Evolutionary conservation across 2,329 filamentous ascomycete genomes (phyloP).

Genomic region (Cordyceps militaris): DNA sequence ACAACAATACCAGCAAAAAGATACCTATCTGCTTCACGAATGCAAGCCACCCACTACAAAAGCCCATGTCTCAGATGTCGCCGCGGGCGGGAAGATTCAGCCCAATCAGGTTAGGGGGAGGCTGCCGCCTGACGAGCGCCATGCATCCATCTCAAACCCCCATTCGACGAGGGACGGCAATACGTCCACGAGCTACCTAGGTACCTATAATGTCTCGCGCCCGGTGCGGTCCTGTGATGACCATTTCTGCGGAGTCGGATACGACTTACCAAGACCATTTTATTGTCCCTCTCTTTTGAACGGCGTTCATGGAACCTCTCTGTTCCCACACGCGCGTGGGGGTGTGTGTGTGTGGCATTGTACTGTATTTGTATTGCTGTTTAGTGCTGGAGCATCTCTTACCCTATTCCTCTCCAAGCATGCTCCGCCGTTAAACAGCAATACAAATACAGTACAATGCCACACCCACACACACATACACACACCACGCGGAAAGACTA

Average conservation of each 20-base stretch:
- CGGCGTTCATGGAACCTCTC: neutral
- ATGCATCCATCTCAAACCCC: slow-evolving; percentile 5
- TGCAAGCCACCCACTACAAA: neutral
- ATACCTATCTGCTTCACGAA: too few relatives aligned
- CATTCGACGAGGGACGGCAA: neutral
- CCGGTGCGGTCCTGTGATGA: slow-evolving; percentile 2
- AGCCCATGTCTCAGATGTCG: neutral
- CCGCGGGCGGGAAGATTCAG: slow-evolving; percentile 13
- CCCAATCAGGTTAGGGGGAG: slow-evolving; percentile 12
- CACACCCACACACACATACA: neutral
- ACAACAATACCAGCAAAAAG: too few relatives aligned
- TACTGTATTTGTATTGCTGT: too few relatives aligned
- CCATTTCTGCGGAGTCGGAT: neutral
- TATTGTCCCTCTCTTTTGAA: neutral
- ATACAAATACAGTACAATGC: neutral
- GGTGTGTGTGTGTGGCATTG: too few relatives aligned
- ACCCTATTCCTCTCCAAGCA: too few relatives aligned
- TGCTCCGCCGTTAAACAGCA: too few relatives aligned
- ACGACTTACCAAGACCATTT: neutral
- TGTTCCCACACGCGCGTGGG: neutral
- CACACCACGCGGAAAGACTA: neutral
- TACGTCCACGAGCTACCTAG: neutral
- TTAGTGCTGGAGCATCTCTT: too few relatives aligned
- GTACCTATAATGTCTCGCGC: neutral
- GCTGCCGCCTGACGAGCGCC: slow-evolving; percentile 16